Conservation (phyloP, 257 asterid genomes). For the Rauvolfia tetraphylla region DNA sequence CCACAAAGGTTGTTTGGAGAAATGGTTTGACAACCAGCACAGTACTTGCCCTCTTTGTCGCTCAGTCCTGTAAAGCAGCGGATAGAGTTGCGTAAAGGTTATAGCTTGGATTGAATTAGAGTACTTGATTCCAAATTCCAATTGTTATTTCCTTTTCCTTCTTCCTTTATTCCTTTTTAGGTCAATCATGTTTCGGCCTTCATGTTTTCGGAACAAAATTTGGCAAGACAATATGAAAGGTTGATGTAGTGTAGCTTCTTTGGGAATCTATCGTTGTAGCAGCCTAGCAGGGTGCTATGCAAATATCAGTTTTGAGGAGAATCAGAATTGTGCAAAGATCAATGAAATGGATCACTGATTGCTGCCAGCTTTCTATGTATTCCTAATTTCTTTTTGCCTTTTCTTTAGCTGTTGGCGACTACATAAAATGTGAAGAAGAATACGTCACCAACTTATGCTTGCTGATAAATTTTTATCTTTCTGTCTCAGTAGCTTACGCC, state of each 20-base stretch:
- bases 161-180: background rate
- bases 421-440: background rate
- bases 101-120: background rate
- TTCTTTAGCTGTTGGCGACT: background rate
- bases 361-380: background rate
- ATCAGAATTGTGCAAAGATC: background rate
- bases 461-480: too few relatives aligned
- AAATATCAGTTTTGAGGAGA: background rate
- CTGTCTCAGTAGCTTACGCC: too few relatives aligned
- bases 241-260: background rate
- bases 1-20: constrained; percentile 55
- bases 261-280: background rate
- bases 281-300: background rate
- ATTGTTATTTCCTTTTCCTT: background rate
- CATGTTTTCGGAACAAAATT: background rate
- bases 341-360: background rate
- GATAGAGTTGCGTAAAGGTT: background rate
- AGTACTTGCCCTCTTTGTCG: constrained; percentile 68
- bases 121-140: background rate
- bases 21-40: constrained; percentile 55
- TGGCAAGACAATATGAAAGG: background rate
- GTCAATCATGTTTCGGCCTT: background rate
- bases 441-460: too few relatives aligned
- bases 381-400: background rate
- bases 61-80: constrained; percentile 21